Conservation (phyloP, 257 asterid species). For the Dorcoceras hygrometricum region DNA sequence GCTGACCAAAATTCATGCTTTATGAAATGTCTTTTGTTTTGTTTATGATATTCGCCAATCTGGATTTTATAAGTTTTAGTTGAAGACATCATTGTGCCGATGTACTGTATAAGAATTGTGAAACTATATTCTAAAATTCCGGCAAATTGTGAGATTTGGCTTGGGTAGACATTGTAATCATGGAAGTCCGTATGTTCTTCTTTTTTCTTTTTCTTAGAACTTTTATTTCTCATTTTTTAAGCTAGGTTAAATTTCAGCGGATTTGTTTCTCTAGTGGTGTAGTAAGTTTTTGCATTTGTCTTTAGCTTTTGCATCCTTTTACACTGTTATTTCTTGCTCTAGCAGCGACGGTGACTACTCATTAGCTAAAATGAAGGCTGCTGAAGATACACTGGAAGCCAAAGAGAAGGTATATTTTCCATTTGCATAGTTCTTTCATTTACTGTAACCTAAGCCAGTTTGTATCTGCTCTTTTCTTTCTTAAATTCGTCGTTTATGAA, state of each 20-base stretch:
- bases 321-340: constrained; percentile 22
- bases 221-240: not conserved
- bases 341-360: constrained; percentile 68
- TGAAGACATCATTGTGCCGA: not conserved
- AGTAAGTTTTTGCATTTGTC: constrained; percentile 8
- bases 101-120: not conserved
- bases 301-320: constrained; percentile 7
- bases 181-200: not conserved
- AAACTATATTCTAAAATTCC: constrained; percentile 7
- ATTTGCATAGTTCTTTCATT: constrained; percentile 10
- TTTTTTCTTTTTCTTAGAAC: constrained; percentile 8
- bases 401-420: constrained; percentile 78
- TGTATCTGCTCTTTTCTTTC: constrained; percentile 18
- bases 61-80: not conserved
- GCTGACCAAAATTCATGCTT: not conserved
- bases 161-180: not conserved
- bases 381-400: constrained; percentile 73
- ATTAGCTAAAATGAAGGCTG: constrained; percentile 76
- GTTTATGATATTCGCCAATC: not conserved
- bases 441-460: constrained; percentile 8
- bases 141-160: constrained; percentile 8
- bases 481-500: not conserved
- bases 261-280: not conserved
- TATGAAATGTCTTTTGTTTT: not conserved
- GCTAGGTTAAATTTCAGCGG: not conserved